A percentile compares a stretch with the other conserved stretches of the same genome.
phyloP scores from a whole-genome alignment of 176 grass and related monocot genomes.

The Themeda triandra region DNA sequence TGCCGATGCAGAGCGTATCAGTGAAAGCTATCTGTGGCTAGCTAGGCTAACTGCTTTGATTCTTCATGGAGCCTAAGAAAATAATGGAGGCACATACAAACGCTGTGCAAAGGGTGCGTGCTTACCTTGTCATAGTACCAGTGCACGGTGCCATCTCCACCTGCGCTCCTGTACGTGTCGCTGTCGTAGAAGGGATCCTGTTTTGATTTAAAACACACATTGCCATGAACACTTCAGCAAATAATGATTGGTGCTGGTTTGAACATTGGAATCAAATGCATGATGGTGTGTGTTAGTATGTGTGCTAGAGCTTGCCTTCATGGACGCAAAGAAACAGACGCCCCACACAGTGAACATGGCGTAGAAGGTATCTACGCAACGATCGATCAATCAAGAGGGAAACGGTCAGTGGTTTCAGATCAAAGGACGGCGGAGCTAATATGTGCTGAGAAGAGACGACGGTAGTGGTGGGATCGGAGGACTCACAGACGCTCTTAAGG shows the following conservation, averaged over 20 bases:
- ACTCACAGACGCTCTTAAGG: constrained; percentile 88
- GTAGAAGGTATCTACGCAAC: constrained; percentile 64
- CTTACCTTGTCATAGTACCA: constrained; percentile 85
- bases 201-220: neutral
- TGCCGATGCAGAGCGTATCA: neutral
- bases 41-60: neutral
- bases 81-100: neutral
- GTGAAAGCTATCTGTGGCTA: neutral
- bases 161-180: constrained; percentile 65
- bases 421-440: neutral
- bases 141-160: constrained; percentile 80
- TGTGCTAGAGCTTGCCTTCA: constrained; percentile 46
- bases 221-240: neutral
- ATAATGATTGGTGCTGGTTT: too few relatives aligned
- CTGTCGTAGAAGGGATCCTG: constrained; percentile 91
- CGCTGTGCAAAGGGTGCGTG: neutral
- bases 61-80: neutral
- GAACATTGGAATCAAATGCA: too few relatives aligned
- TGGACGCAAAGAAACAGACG: constrained; percentile 84
- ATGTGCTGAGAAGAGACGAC: neutral
- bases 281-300: neutral
- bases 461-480: too few relatives aligned
- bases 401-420: neutral
- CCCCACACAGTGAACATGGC: constrained; percentile 92
- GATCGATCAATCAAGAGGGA: neutral